Evolutionary conservation across 495 filamentous ascomycete species (phyloP).

Genomic region (Talaromyces liani): DNA sequence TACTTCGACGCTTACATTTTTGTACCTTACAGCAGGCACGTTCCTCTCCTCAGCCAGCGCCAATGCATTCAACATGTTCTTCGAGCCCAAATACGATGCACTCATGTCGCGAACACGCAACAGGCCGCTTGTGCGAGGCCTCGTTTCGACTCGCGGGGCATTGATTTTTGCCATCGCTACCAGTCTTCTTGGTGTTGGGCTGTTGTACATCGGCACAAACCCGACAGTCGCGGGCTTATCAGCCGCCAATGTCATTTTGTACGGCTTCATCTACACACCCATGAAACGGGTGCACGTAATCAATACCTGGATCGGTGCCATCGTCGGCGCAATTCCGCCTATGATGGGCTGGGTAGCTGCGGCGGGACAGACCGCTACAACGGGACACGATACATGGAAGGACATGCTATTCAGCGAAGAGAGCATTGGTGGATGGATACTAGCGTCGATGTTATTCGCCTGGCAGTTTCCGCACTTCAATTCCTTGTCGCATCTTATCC

Average conservation of each 20-base stretch:
- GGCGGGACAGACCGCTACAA: slow-evolving; percentile 73
- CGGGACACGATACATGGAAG: slow-evolving; percentile 60
- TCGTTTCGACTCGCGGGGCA: slow-evolving; percentile 70
- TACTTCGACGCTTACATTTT: slow-evolving; percentile 78
- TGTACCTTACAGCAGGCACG: slow-evolving; percentile 87
- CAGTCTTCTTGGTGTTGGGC: slow-evolving; percentile 55
- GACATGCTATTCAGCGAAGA: slow-evolving; percentile 68
- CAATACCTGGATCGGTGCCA: slow-evolving; percentile 92
- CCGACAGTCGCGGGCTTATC: slow-evolving; percentile 85
- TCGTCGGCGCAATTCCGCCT: slow-evolving; percentile 90
- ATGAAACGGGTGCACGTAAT: slow-evolving; percentile 78
- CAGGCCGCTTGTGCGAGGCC: slow-evolving; percentile 75
- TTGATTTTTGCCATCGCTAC: slow-evolving; percentile 69
- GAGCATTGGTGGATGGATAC: slow-evolving; percentile 80
- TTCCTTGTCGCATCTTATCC: slow-evolving; percentile 75
- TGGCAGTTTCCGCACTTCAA: slow-evolving; percentile 99
- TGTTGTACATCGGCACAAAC: slow-evolving; percentile 85
- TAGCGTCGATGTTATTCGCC: slow-evolving; percentile 77
- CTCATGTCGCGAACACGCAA: slow-evolving; percentile 89
- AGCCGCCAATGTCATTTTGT: slow-evolving; percentile 76
- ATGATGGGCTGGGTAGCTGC: slow-evolving; percentile 98
- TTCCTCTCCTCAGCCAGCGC: slow-evolving; percentile 78
- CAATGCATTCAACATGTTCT: slow-evolving; percentile 94
- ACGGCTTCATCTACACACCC: slow-evolving; percentile 88
- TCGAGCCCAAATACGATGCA: slow-evolving; percentile 84